A percentile compares a stretch with the other conserved stretches of the same genome.
Evolutionary conservation across 1,139 yeast species (phyloP).

Genomic region (Zygoascus hellenicus): DNA sequence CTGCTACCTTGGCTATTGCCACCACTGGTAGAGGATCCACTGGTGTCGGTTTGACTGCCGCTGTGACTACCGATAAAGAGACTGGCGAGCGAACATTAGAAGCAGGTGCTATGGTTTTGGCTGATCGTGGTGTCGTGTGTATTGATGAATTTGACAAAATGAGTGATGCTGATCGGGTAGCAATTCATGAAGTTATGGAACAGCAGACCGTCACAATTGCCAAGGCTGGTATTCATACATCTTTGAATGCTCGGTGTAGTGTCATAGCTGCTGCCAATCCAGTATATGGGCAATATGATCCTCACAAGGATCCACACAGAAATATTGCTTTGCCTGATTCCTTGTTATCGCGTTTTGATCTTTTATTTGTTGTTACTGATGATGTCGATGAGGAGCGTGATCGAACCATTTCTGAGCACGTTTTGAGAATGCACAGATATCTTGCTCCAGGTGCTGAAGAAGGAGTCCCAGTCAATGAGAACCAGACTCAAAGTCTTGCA

Average conservation of each 20-base stretch:
- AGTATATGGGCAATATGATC: conserved; percentile 93
- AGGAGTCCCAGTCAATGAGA: conserved; percentile 92
- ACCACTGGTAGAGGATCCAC: conserved; percentile 99
- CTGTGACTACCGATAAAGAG: conserved; percentile 93
- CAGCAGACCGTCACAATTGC: conserved; percentile 98
- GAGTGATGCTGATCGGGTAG: conserved; percentile 95
- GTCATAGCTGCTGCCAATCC: conserved; percentile 99
- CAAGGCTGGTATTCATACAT: conserved; percentile 96
- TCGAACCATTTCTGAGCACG: conserved; percentile 88
- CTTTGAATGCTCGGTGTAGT: conserved; percentile 93
- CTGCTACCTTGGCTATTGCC: conserved; percentile 93
- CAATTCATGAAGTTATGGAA: conserved; percentile 99
- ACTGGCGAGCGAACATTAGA: conserved; percentile 95
- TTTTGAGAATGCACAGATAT: conserved; percentile 86
- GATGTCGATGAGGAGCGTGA: conserved; percentile 84
- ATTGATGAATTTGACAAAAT: conserved; percentile 98
- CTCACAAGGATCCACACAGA: conserved; percentile 93
- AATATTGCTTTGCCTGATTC: conserved; percentile 98
- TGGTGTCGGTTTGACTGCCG: conserved; percentile 99
- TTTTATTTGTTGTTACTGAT: conserved; percentile 91
- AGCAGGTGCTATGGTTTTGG: conserved; percentile 99
- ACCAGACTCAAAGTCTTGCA: conserved; percentile 60
- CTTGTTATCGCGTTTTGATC: conserved; percentile 90
- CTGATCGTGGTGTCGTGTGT: conserved; percentile 96
- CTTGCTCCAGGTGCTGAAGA: conserved; percentile 84